Evolutionary conservation across 2,329 filamentous ascomycete species (phyloP), one percentile per base, ranked within the genome.

Genomic region (Aspergillus sp.): DNA sequence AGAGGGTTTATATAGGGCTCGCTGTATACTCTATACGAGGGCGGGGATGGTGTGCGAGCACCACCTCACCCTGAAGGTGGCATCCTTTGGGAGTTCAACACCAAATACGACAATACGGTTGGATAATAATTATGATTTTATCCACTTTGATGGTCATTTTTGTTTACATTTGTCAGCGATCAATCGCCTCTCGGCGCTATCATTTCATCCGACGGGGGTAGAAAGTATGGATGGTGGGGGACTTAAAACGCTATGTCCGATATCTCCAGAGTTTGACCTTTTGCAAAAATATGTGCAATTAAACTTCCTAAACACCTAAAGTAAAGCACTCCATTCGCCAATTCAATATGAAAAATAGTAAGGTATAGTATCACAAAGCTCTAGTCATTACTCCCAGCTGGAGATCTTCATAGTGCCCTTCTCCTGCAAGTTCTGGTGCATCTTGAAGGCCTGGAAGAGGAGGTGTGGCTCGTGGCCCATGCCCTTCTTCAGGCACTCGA

Each of bases 391-490:
- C 53, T 77, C 73, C 87, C 88, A 91, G 62, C 79, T 84, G 67
- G 83, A 81, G 63, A 93, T 83, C 86, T 93, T 93, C 91, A 96
- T 96, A 66, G 90, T 95, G 22, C 91, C 91, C 73, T 93, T 85
- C 79, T 93, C 88, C 57, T 85, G 78, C 59, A 96, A 76, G 62
- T 91, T 89, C 81, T 88, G 88, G 78, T 96, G 92, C 87, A 96
- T 90, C 75, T 96, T 90, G 73, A 96, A 96, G 47, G 83, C 81
- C 76, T 96, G 89, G 83, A 87, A 96, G 62, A 96, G 80, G 71
- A 96, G 77, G 74, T 96, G 91, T 24, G 92, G 92, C 81, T 96
- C 89, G 75, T 96, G 91, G 18, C 90, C 91, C 90, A 88, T 90
- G 18, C 91, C 92, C 83, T 91, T 93, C 74, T 82, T 84, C 74